Evolutionary conservation across 805 yeast species (phyloP).

Genomic region (Priceomyces fermenticarens): DNA sequence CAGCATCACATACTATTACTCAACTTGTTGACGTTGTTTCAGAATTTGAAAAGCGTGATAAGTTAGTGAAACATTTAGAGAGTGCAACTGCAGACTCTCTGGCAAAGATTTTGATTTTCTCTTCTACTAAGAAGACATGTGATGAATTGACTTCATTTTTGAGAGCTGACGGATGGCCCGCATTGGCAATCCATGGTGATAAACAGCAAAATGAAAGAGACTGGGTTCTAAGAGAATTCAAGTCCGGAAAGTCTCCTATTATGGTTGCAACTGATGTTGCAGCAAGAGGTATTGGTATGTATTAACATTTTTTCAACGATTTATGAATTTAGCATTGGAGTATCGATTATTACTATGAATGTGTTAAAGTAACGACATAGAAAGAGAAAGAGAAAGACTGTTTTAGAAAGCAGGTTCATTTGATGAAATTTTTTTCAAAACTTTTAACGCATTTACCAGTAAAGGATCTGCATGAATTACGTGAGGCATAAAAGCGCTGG

Average conservation of each 20-base stretch:
- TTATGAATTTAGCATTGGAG: neutral
- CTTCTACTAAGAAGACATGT: slow-evolving; percentile 97
- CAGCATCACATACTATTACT: slow-evolving; percentile 95
- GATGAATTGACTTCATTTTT: slow-evolving; percentile 89
- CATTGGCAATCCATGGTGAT: slow-evolving; percentile 98
- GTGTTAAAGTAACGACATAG: slow-evolving; percentile 10
- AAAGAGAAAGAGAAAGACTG: slow-evolving; percentile 5
- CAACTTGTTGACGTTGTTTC: slow-evolving; percentile 89
- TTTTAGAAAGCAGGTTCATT: slow-evolving; percentile 1
- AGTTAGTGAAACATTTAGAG: slow-evolving; percentile 78
- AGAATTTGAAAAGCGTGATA: slow-evolving; percentile 93
- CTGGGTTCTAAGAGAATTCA: slow-evolving; percentile 95
- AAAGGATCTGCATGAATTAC: slow-evolving; percentile 2
- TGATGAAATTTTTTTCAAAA: neutral
- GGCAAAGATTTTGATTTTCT: slow-evolving; percentile 82
- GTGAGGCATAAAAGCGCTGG: slow-evolving; percentile 5
- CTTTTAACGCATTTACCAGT: slow-evolving; percentile 1
- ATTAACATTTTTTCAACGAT: slow-evolving; percentile 13
- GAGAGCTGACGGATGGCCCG: slow-evolving; percentile 98
- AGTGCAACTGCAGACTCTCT: slow-evolving; percentile 66
- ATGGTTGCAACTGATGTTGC: slow-evolving; percentile 99
- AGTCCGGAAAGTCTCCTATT: slow-evolving; percentile 87
- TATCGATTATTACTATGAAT: slow-evolving; percentile 4
- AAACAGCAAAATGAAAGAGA: slow-evolving; percentile 97
- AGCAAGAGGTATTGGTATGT: slow-evolving; percentile 99